Evolutionary conservation across 331 rosid species (phyloP).

Genomic region (Ulmus americana): DNA sequence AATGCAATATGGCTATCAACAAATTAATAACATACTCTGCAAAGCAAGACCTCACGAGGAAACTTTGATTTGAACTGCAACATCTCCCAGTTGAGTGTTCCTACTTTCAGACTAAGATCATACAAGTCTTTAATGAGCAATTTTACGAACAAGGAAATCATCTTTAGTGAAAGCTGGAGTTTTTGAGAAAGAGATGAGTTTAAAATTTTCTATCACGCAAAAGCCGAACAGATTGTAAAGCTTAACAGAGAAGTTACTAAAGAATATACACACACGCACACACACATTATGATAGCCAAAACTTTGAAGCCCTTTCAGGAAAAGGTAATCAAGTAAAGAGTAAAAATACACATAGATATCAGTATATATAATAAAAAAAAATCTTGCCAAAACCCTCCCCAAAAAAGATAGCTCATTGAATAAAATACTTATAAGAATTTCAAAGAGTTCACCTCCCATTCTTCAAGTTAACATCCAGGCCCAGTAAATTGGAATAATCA

Average conservation of each 20-base stretch:
- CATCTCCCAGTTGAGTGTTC: constrained; percentile 81
- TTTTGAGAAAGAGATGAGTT: neutral
- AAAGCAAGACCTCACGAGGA: constrained; percentile 84
- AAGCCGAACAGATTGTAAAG: neutral
- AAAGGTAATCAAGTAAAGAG: neutral
- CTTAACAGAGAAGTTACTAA: neutral
- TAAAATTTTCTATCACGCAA: neutral
- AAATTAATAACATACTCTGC: constrained; percentile 59
- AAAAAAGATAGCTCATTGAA: no score
- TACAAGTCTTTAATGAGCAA: constrained; percentile 19
- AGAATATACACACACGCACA: neutral
- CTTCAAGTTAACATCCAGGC: constrained; percentile 63
- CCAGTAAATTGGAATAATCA: constrained; percentile 76
- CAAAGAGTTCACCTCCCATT: constrained; percentile 62
- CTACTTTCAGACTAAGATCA: constrained; percentile 71
- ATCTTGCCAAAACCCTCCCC: no score
- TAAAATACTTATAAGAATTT: neutral
- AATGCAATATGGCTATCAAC: neutral
- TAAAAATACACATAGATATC: neutral
- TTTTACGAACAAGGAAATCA: constrained; percentile 12
- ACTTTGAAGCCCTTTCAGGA: neutral
- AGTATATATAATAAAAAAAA: no score
- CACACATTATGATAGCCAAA: neutral
- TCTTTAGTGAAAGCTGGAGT: neutral
- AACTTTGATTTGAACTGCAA: constrained; percentile 86